Evolutionary conservation across 257 asterid species (phyloP).

Genomic region (Henckelia pumila): DNA sequence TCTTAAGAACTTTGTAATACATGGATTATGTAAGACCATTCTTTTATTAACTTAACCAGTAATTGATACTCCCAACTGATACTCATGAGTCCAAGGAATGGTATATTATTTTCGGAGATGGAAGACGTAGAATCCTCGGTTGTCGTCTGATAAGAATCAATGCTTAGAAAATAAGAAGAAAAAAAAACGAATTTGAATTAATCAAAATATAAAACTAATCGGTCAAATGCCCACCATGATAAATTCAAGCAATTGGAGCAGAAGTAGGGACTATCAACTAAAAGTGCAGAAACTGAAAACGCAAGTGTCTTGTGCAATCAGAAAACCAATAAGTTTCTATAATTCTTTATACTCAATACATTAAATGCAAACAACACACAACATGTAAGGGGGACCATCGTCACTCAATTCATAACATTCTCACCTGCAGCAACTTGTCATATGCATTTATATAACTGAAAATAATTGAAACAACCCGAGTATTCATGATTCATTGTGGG

Average conservation of each 20-base stretch:
- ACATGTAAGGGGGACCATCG: slow-evolving; percentile 30
- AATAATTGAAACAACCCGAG: background rate
- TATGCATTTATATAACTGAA: slow-evolving; percentile 23
- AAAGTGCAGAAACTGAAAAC: slow-evolving; percentile 11
- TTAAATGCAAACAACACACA: slow-evolving; percentile 29
- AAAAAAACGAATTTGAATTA: background rate
- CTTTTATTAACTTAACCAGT: slow-evolving; percentile 52
- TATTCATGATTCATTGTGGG: background rate
- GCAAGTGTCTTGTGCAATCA: slow-evolving; percentile 7
- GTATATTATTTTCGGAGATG: too few relatives aligned
- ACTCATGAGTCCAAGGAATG: too few relatives aligned
- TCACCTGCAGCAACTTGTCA: slow-evolving; percentile 24
- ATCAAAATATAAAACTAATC: background rate
- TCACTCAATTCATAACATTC: slow-evolving; percentile 20
- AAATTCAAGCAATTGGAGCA: background rate
- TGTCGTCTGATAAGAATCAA: too few relatives aligned
- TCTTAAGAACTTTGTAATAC: slow-evolving; percentile 53
- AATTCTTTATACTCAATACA: slow-evolving; percentile 29
- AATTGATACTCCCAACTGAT: slow-evolving; percentile 25
- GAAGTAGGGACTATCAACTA: slow-evolving; percentile 22
- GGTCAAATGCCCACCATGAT: background rate
- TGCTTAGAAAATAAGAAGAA: too few relatives aligned
- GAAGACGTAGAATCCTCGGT: too few relatives aligned
- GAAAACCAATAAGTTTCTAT: slow-evolving; percentile 2
- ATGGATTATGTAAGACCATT: slow-evolving; percentile 56